phyloP scores from a whole-genome alignment of 805 yeast genomes.

The Candida palmyrensis region DNA sequence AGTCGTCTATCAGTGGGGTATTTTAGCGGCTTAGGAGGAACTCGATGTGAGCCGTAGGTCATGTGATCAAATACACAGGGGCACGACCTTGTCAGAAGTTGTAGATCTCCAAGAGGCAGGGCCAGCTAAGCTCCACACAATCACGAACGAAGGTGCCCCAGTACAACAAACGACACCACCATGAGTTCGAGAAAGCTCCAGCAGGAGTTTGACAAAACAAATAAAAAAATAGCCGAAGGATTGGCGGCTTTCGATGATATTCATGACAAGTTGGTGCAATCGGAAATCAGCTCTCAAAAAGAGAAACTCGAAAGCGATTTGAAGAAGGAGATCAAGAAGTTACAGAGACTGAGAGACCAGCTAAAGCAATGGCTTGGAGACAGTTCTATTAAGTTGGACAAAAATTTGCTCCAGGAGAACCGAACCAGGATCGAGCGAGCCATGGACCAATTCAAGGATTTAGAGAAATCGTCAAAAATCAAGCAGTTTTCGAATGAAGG shows the following conservation, averaged over 20 bases:
- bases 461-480: conserved; percentile 88
- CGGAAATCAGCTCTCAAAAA: conserved; percentile 83
- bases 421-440: conserved; percentile 73
- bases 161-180: no score
- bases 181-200: conserved; percentile 44
- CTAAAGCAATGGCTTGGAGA: conserved; percentile 92
- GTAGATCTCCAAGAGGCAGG: no score
- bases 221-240: conserved; percentile 88
- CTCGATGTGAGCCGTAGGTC: no score
- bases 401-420: conserved; percentile 48
- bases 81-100: no score
- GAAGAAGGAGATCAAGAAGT: conserved; percentile 90
- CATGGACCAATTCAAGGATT: conserved; percentile 94
- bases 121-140: no score
- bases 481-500: conserved; percentile 95
- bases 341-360: conserved; percentile 91
- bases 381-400: conserved; percentile 78
- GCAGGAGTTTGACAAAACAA: conserved; percentile 87
- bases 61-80: no score
- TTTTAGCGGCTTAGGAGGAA: no score
- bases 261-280: conserved; percentile 76
- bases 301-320: conserved; percentile 90
- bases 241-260: conserved; percentile 77
- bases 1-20: no score
- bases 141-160: no score